Percentiles rank a stretch among this genome's conserved stretches.
phyloP scores from a whole-genome alignment of 441 rosid genomes.

The Sinapis alba region DNA sequence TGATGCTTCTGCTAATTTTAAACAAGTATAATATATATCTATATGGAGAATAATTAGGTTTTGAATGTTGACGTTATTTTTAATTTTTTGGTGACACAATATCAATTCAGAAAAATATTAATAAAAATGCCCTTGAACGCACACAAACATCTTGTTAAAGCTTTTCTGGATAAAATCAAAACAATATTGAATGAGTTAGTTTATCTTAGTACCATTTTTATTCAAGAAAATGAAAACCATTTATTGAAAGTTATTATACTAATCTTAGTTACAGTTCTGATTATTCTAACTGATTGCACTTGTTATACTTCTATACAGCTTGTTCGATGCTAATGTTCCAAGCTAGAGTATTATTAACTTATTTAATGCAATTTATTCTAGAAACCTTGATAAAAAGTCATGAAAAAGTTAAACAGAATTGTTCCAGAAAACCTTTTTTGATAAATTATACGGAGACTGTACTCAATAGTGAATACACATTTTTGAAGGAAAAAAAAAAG shows the following conservation, averaged over 20 bases:
- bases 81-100: background rate
- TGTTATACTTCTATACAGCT: background rate
- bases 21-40: background rate
- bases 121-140: background rate
- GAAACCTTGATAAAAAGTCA: background rate
- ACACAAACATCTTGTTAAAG: background rate
- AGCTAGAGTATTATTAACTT: too few relatives aligned
- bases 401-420: conserved; percentile 6
- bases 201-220: background rate
- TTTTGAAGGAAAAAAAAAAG: background rate
- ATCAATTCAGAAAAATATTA: background rate
- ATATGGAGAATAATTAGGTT: background rate
- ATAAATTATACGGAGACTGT: conserved; percentile 5
- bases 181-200: background rate
- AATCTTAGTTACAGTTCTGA: background rate
- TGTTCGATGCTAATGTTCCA: background rate
- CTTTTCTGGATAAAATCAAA: background rate
- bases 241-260: background rate
- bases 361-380: background rate
- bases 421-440: background rate
- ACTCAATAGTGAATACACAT: background rate
- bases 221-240: background rate
- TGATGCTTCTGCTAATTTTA: background rate
- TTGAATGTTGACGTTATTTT: background rate
- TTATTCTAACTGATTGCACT: background rate